phyloP scores from a whole-genome alignment of 495 filamentous ascomycete genomes.

The Chaetomidium leptoderma region DNA sequence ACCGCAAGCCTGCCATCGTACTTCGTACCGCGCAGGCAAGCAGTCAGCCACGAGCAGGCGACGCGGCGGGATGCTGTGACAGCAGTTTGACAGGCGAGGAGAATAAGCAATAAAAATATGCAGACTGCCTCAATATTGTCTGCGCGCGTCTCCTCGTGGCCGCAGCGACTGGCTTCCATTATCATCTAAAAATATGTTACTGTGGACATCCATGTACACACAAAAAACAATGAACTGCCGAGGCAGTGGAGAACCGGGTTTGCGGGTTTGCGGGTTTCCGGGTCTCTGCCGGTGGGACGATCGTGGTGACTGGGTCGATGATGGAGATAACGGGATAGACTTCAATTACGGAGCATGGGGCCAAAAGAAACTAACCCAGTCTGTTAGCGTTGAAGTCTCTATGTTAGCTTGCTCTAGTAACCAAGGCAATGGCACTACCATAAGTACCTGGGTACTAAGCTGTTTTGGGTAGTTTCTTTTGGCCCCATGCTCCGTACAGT shows the following conservation, averaged over 20 bases:
- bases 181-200: slow-evolving; percentile 11
- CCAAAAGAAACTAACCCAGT: too few species aligned
- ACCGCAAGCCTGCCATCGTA: not conserved
- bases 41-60: not conserved
- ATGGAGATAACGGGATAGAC: too few species aligned
- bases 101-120: not conserved
- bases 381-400: too few species aligned
- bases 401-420: too few species aligned
- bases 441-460: too few species aligned
- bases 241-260: not conserved
- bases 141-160: slow-evolving; percentile 1
- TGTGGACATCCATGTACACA: not conserved
- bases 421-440: too few species aligned
- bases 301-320: too few species aligned
- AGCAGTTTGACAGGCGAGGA: not conserved
- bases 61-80: not conserved
- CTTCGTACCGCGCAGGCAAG: not conserved
- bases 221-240: not conserved
- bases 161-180: not conserved
- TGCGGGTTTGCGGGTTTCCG: too few species aligned
- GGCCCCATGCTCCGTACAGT: too few species aligned
- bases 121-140: slow-evolving; percentile 9
- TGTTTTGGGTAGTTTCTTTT: too few species aligned
- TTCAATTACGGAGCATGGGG: too few species aligned
- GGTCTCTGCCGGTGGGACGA: too few species aligned